These are phyloP conservation scores for Aureobasidium melanogenum DNA, from an alignment of 2,329 filamentous ascomycete genomes.

Conservation along the genomic window DNA sequence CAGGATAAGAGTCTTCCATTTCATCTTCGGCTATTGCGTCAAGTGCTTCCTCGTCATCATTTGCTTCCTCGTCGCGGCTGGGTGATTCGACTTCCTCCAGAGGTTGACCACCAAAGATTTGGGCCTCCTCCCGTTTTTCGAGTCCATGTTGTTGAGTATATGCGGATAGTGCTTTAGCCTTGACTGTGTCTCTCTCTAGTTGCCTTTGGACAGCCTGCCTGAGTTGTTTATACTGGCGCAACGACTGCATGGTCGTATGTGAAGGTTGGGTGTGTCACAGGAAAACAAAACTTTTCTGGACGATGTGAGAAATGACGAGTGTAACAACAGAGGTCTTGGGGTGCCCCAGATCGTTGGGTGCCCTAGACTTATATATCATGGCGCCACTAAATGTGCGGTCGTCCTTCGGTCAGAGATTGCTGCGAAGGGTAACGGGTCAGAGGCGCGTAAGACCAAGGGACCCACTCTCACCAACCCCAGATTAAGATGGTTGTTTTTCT, in stretches of 20 bases:
- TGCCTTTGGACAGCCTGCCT: background rate
- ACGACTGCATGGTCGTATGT: conserved; percentile 8
- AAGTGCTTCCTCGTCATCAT: background rate
- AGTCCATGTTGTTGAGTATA: conserved; percentile 10
- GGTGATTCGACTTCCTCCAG: conserved; percentile 1
- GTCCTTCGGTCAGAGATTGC: conserved; percentile 9
- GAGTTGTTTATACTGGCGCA: conserved; percentile 9
- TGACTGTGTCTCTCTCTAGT: background rate
- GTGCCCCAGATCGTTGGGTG: background rate
- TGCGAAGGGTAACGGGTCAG: background rate
- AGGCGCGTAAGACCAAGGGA: conserved; percentile 9
- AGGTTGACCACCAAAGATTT: background rate
- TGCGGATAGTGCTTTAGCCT: background rate
- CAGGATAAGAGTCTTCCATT: conserved; percentile 1
- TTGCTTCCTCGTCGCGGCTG: background rate
- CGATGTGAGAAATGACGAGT: background rate
- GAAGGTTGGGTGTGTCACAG: background rate
- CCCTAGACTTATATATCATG: background rate
- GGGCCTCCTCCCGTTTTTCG: background rate
- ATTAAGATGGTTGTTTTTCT: conserved; percentile 4
- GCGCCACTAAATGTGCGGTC: conserved; percentile 1
- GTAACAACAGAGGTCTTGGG: background rate
- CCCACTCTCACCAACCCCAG: conserved; percentile 9
- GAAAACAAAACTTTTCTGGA: background rate
- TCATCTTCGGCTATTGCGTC: conserved; percentile 4